phyloP scores from a whole-genome alignment of 2,329 filamentous ascomycete genomes.

The Fusarium musae region DNA sequence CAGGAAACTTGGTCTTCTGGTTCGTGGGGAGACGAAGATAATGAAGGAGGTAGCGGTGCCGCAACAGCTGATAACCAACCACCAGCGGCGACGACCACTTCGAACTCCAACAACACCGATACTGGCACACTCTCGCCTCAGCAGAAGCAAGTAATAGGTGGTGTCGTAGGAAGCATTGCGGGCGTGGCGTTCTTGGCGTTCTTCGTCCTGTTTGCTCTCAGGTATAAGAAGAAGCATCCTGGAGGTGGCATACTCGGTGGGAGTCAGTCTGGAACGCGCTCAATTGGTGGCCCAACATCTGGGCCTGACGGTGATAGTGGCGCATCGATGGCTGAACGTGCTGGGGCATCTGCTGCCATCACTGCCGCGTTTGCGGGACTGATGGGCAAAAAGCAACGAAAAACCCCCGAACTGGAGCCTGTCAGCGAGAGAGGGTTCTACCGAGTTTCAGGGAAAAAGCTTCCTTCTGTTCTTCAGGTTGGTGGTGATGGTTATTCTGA shows the following conservation, averaged over 20 bases:
- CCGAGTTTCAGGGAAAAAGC: conserved; percentile 71
- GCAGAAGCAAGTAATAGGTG: conserved; percentile 61
- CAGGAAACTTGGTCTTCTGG: conserved; percentile 39
- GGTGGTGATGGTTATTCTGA: conserved; percentile 73
- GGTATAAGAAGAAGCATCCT: conserved; percentile 64
- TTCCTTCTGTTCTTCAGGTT: conserved; percentile 70
- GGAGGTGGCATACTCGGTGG: conserved; percentile 58
- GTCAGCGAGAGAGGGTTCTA: conserved; percentile 69
- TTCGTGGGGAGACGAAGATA: conserved; percentile 33
- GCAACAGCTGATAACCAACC: conserved; percentile 35
- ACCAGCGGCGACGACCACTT: conserved; percentile 36
- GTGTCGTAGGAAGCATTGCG: conserved; percentile 68
- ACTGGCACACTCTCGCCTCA: conserved; percentile 45
- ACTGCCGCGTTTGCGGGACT: conserved; percentile 61
- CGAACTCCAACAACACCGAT: conserved; percentile 34
- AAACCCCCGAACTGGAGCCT: conserved; percentile 46
- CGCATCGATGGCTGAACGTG: conserved; percentile 59
- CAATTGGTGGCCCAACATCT: conserved; percentile 30
- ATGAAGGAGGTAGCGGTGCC: conserved; percentile 21
- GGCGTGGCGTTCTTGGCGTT: conserved; percentile 67
- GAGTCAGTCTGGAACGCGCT: conserved; percentile 46
- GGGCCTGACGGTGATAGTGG: conserved; percentile 33
- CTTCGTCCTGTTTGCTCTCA: conserved; percentile 63
- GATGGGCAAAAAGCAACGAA: conserved; percentile 52
- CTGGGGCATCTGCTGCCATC: conserved; percentile 52